Percentiles rank a stretch among this genome's conserved stretches.
These are phyloP conservation scores for Millerozyma miso DNA, from an alignment of 805 yeast species.

Conservation along the genomic window DNA sequence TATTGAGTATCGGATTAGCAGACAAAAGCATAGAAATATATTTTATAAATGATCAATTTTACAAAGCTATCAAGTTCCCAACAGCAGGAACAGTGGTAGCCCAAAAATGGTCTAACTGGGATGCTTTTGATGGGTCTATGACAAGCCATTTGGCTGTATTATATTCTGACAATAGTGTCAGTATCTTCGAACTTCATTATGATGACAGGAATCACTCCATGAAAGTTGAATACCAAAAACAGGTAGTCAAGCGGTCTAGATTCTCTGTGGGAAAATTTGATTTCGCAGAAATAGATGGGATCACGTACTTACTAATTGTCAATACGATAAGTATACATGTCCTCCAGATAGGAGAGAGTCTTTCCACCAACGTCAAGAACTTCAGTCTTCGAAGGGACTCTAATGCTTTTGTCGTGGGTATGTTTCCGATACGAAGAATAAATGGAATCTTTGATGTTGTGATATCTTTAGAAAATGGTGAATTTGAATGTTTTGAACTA, in stretches of 20 bases:
- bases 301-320: slow-evolving; percentile 1
- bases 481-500: slow-evolving; percentile 12
- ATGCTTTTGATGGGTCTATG: not conserved
- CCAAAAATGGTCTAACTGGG: slow-evolving; percentile 13
- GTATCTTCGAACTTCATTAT: not conserved
- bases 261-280: slow-evolving; percentile 6
- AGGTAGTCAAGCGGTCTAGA: slow-evolving; percentile 4
- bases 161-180: slow-evolving; percentile 4
- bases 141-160: slow-evolving; percentile 4
- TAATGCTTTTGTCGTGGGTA: not conserved
- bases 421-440: not conserved
- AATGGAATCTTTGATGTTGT: slow-evolving; percentile 6
- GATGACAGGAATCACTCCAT: not conserved
- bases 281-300: not conserved
- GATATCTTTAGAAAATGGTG: slow-evolving; percentile 17
- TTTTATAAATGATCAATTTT: not conserved
- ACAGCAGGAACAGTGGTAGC: slow-evolving; percentile 2
- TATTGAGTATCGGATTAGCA: slow-evolving; percentile 4
- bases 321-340: slow-evolving; percentile 2
- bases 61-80: not conserved
- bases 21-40: not conserved
- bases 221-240: not conserved
- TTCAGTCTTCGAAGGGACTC: not conserved
- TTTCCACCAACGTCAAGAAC: not conserved
- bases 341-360: slow-evolving; percentile 1